Evolutionary conservation across 2,329 filamentous ascomycete genomes (phyloP), one percentile per base, ranked within the genome.

Genomic region (Ascochyta viciae-villosae): DNA sequence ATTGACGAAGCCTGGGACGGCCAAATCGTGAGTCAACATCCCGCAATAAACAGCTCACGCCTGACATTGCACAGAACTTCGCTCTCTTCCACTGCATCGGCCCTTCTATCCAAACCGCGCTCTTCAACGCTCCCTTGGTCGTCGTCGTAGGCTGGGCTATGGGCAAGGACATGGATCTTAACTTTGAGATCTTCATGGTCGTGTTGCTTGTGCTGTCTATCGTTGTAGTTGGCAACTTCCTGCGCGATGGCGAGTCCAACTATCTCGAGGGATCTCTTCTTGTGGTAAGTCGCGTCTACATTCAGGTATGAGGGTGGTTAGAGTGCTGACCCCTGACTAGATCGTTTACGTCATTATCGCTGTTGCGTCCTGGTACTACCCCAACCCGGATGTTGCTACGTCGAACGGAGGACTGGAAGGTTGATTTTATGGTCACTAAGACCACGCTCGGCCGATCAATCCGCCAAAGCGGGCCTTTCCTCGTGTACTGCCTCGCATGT

Each of bases 111-210:
- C 93, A 96, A 76, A 96, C 93, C 0, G 91, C 92, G 0, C 85
- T 96, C 13, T 87, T 96, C 71, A 96, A 96, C 71, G 91, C 88
- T 0, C 92, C 93, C 0, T 82, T 96, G 1, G 88, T 91, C 5
- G 88, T 96, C 34, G 82, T 96, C 24, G 88, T 96, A 44, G 90
- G 89, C 35, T 96, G 93, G 92, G 87, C 88, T 22, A 76, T 92
- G 39, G 78, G 79, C 55, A 87, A 87, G 65, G 74, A 82, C 2
- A 91, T 97, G 85, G 87, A 90, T 59, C 80, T 96, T 38, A 89
- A 92, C 73, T 96, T 96, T 73, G 90, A 96, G 65, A 83, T 92
- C 10, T 96, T 96, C 80, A 91, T 95, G 80, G 84, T 96, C 24
- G 85, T 90, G 48, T 82, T 96, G 62, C 80, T 97, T 10, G 87